Conservation (phyloP, 257 asterid species). For the Buddleja alternifolia region DNA sequence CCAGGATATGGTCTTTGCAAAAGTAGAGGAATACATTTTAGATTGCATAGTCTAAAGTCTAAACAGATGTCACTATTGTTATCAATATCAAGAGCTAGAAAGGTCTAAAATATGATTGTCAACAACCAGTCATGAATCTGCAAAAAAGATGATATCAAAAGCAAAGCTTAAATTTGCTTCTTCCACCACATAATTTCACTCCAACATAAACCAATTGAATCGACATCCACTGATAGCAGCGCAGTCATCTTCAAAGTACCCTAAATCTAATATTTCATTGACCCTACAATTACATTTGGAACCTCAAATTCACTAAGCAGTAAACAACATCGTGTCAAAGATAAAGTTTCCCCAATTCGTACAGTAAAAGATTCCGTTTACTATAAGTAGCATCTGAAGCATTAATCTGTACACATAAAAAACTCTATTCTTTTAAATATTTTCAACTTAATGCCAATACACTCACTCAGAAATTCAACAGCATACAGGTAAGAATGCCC, state of each 20-base stretch:
- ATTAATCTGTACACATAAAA: neutral
- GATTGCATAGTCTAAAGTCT: too few species aligned
- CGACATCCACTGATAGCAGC: neutral
- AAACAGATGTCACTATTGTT: too few species aligned
- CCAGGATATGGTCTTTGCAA: too few species aligned
- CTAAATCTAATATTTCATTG: neutral
- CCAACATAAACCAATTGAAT: neutral
- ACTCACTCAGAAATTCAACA: neutral
- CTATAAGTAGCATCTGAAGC: neutral
- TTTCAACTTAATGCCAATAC: neutral
- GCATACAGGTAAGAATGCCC: neutral
- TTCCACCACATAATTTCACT: neutral
- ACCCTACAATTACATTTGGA: neutral
- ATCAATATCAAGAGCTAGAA: too few species aligned
- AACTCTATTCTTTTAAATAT: neutral
- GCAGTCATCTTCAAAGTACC: too few species aligned
- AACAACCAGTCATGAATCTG: too few species aligned
- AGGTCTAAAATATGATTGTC: too few species aligned
- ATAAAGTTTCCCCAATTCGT: neutral
- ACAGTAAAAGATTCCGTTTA: neutral
- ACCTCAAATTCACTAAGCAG: neutral
- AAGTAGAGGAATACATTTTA: too few species aligned
- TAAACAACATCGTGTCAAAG: neutral
- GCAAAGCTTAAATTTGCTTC: too few species aligned
- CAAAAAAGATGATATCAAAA: too few species aligned